Conservation (phyloP, 352 stramenopile genomes). For the Phytophthora boehmeriae region DNA sequence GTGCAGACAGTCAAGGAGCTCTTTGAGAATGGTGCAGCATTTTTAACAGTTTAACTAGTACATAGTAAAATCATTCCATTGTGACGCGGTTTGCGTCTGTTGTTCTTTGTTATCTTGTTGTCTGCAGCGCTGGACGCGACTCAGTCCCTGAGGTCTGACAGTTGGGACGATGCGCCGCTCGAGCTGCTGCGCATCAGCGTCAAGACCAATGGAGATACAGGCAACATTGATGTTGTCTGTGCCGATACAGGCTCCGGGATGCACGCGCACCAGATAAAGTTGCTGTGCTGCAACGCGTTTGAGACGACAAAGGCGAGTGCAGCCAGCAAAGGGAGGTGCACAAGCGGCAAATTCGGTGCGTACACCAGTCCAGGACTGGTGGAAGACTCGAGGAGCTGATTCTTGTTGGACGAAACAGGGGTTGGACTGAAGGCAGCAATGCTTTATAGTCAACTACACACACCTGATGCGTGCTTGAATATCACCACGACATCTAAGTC, state of each 20-base stretch:
- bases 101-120: not conserved
- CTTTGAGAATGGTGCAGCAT: conserved; percentile 73
- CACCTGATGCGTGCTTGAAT: conserved; percentile 44
- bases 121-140: conserved; percentile 69
- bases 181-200: conserved; percentile 61
- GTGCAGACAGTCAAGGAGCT: conserved; percentile 83
- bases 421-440: conserved; percentile 79
- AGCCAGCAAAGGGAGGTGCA: conserved; percentile 13
- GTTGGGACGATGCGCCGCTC: conserved; percentile 28
- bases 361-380: not conserved
- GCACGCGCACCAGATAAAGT: conserved; percentile 58
- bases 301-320: conserved; percentile 68
- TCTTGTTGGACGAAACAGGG: conserved; percentile 34
- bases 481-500: conserved; percentile 70
- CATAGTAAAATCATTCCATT: not conserved
- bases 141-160: conserved; percentile 20
- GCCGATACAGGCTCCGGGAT: conserved; percentile 79
- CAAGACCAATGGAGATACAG: conserved; percentile 24
- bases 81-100: not conserved
- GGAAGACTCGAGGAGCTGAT: not conserved
- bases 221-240: conserved; percentile 69
- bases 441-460: conserved; percentile 72
- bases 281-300: conserved; percentile 74
- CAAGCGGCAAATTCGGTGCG: conserved; percentile 71
- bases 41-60: not conserved